These are phyloP conservation scores for Trametes cingulata DNA, from an alignment of 768 basidiomycete genomes.

Conservation along the genomic window DNA sequence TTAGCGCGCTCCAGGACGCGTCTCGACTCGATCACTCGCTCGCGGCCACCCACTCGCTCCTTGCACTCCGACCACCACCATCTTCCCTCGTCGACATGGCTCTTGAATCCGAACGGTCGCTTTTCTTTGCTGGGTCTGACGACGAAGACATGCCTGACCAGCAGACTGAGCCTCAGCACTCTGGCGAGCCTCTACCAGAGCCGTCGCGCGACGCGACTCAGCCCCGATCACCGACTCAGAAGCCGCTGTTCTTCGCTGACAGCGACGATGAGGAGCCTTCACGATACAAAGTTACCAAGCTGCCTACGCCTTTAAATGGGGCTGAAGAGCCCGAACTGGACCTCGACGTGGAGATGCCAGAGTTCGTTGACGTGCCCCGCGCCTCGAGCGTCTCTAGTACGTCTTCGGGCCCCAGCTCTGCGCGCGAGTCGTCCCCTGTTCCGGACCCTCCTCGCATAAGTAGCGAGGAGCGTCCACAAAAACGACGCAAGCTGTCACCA, in stretches of 20 bases:
- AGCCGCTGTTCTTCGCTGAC: slow-evolving; percentile 43
- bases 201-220: not conserved
- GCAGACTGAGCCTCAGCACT: not conserved
- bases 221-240: slow-evolving; percentile 16
- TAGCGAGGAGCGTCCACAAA: slow-evolving; percentile 38
- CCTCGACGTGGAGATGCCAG: slow-evolving; percentile 25
- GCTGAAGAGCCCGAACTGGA: slow-evolving; percentile 9
- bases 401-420: slow-evolving; percentile 32
- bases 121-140: slow-evolving; percentile 63
- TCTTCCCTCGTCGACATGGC: slow-evolving; percentile 20
- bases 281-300: not conserved
- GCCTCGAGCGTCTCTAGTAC: slow-evolving; percentile 44
- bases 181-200: not conserved
- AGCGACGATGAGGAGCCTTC: slow-evolving; percentile 45
- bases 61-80: not conserved
- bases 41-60: too few species aligned
- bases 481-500: slow-evolving; percentile 47
- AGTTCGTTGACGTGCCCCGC: slow-evolving; percentile 31
- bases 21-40: too few species aligned
- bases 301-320: not conserved
- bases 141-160: slow-evolving; percentile 43
- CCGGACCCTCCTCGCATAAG: slow-evolving; percentile 19
- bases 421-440: slow-evolving; percentile 28
- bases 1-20: slow-evolving; percentile 15
- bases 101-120: slow-evolving; percentile 25